Conservation (phyloP, 169 alveolate species). For the Cryptosporidium bovis region DNA sequence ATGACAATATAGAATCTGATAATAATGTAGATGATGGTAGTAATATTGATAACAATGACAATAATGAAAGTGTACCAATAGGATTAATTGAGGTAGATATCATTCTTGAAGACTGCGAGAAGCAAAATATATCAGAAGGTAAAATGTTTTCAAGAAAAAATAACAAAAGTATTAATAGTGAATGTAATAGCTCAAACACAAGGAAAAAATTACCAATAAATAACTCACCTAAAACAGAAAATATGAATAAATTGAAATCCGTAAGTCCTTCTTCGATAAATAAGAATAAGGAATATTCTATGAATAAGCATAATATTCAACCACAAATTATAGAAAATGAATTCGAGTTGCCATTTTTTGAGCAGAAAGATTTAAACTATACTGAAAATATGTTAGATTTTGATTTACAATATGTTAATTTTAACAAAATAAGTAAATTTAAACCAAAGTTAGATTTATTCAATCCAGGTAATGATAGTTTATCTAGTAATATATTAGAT, state of each 20-base stretch:
- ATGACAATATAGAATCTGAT: background rate
- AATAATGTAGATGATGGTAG: background rate
- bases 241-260: background rate
- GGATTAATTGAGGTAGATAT: slow-evolving; percentile 57
- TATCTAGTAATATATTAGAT: slow-evolving; percentile 3
- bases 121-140: slow-evolving; percentile 13
- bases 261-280: background rate
- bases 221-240: background rate
- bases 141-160: background rate
- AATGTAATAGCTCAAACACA: background rate
- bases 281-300: no score
- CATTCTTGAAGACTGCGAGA: slow-evolving; percentile 47
- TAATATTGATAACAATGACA: background rate
- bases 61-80: slow-evolving; percentile 9
- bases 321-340: background rate
- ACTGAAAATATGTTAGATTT: background rate
- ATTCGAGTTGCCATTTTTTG: background rate
- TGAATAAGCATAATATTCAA: no score
- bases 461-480: slow-evolving; percentile 4
- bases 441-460: slow-evolving; percentile 32
- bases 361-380: background rate
- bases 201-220: background rate
- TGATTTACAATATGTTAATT: background rate
- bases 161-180: background rate
- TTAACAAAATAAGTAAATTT: slow-evolving; percentile 3